Evolutionary conservation across 148 eudicot species (phyloP).

Genomic region (Rhododendron mucronatum): DNA sequence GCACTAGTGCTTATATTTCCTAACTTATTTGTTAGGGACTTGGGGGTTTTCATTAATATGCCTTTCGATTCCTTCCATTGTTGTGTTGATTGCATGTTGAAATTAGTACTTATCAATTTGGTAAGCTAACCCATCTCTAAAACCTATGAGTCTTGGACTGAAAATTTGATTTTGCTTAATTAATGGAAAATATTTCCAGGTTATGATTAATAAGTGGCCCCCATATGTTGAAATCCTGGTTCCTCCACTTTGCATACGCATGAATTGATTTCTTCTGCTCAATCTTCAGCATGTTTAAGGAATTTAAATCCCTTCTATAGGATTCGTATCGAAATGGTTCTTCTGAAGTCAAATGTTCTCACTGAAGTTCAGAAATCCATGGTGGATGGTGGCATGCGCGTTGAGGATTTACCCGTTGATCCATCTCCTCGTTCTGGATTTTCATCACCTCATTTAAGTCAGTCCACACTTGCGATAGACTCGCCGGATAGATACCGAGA

Average conservation of each 20-base stretch:
- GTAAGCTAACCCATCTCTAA: neutral
- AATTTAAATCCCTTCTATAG: slow-evolving; percentile 32
- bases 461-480: slow-evolving; percentile 36
- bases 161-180: neutral
- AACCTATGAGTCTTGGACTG: neutral
- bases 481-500: slow-evolving; percentile 48
- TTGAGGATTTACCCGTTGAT: slow-evolving; percentile 75
- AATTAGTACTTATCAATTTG: neutral
- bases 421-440: slow-evolving; percentile 58
- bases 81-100: neutral
- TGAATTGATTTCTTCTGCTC: neutral
- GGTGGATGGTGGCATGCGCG: slow-evolving; percentile 88
- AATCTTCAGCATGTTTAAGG: neutral
- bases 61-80: neutral
- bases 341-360: slow-evolving; percentile 81
- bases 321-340: slow-evolving; percentile 71
- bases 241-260: neutral
- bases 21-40: neutral
- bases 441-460: slow-evolving; percentile 67
- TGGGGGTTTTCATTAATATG: neutral
- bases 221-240: neutral
- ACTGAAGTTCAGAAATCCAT: slow-evolving; percentile 85
- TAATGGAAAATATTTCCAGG: neutral
- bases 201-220: neutral
- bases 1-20: neutral